Evolutionary conservation across 805 yeast species (phyloP).

Genomic region (Saccharomycopsis sp.): DNA sequence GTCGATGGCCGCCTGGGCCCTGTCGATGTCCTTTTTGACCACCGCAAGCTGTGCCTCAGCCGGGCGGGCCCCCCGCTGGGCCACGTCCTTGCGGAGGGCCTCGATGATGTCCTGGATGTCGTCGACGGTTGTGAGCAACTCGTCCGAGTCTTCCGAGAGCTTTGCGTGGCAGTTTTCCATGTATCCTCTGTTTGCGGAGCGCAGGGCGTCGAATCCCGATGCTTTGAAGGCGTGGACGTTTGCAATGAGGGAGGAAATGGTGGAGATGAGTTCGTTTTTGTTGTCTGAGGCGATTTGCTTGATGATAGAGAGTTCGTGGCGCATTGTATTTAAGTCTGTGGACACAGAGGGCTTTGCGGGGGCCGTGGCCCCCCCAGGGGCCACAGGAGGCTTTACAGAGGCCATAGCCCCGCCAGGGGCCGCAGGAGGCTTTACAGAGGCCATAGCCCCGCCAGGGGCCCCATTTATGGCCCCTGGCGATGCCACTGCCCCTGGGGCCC

Average conservation of each 20-base stretch:
- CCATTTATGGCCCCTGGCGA: too few species aligned
- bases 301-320: constrained; percentile 51
- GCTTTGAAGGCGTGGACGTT: constrained; percentile 49
- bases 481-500: too few species aligned
- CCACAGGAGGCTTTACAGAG: too few species aligned
- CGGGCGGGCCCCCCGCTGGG: constrained; percentile 82
- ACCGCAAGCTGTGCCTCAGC: constrained; percentile 62
- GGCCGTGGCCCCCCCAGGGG: too few species aligned
- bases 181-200: constrained; percentile 38
- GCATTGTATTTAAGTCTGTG: constrained; percentile 33
- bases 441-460: too few species aligned
- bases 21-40: constrained; percentile 56
- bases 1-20: constrained; percentile 47
- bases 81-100: constrained; percentile 82
- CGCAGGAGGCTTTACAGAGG: too few species aligned
- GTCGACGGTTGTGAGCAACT: constrained; percentile 71
- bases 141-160: constrained; percentile 72
- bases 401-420: too few species aligned
- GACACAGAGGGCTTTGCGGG: too few species aligned
- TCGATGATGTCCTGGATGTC: constrained; percentile 90
- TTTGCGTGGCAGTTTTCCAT: constrained; percentile 71
- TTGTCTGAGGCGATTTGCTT: constrained; percentile 48
- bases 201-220: constrained; percentile 33
- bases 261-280: constrained; percentile 34
- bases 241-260: constrained; percentile 38